Percentiles rank a stretch among this genome's conserved stretches.
phyloP scores from a whole-genome alignment of 2,329 filamentous ascomycete species.

The Cercospora beticola region DNA sequence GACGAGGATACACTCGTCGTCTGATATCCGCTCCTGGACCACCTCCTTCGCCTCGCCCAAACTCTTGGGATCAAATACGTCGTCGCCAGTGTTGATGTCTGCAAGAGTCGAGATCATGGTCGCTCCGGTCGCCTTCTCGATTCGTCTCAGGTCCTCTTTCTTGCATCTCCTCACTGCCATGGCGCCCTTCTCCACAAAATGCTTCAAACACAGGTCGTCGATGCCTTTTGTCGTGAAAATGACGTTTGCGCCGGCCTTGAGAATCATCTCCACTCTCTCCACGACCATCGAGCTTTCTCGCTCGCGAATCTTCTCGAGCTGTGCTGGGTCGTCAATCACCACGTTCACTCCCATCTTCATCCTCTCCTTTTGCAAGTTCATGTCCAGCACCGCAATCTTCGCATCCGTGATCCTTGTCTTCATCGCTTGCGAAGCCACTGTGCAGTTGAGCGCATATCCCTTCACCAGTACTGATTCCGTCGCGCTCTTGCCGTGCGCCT shows the following conservation, averaged over 20 bases:
- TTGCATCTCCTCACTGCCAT: constrained; percentile 97
- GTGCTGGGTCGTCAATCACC: constrained; percentile 93
- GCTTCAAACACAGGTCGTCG: constrained; percentile 90
- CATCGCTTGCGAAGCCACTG: constrained; percentile 97
- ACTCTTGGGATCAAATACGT: constrained; percentile 88
- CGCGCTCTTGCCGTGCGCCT: constrained; percentile 92
- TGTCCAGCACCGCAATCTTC: constrained; percentile 94
- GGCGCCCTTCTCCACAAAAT: constrained; percentile 89
- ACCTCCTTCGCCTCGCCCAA: constrained; percentile 93
- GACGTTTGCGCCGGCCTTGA: constrained; percentile 96
- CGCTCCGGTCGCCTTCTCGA: constrained; percentile 92
- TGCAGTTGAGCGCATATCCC: constrained; percentile 98
- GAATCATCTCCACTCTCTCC: constrained; percentile 93
- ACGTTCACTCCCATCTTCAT: constrained; percentile 99
- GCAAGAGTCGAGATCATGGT: constrained; percentile 91
- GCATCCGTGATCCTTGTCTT: constrained; percentile 86
- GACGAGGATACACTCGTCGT: constrained; percentile 96
- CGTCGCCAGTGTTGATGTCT: constrained; percentile 86
- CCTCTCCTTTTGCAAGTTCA: constrained; percentile 97
- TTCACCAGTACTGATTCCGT: constrained; percentile 88
- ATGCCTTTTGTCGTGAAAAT: constrained; percentile 97
- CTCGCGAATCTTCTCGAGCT: constrained; percentile 94
- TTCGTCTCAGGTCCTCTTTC: constrained; percentile 95
- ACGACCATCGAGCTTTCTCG: constrained; percentile 90
- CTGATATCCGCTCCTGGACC: constrained; percentile 95